Evolutionary conservation across 2,329 filamentous ascomycete species (phyloP), one percentile per base, ranked within the genome.

Genomic region (Colletotrichum lini): DNA sequence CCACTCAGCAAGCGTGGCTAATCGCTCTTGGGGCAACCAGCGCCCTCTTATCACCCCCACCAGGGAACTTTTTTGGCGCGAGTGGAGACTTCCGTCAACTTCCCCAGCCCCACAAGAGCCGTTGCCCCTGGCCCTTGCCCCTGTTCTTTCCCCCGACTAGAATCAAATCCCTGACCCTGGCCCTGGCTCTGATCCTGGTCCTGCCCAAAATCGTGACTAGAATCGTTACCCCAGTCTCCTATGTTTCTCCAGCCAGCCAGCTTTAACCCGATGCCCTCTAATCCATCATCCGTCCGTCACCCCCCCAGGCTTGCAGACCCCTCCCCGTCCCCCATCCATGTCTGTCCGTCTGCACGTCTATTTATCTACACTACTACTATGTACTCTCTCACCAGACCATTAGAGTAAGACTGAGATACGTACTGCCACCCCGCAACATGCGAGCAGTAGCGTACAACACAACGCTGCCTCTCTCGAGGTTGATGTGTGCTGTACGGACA

Each of bases 51-150:
- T 70, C 70, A 65, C 65, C 65, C 70, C 65, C 65, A 65, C 66
- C 23, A 70, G 60, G 65, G 65, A 72, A 72, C 66, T 70, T 72
- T 70, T 70, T 69, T 64, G 69, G 59, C 65, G 60, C 35, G 60
- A 50, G 59, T 69, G 70, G 70, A 38, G 52, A 44, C 30, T n/a
- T 4, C 15, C 47, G 49, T 23, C 38, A 40, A n/a, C 16, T 71
- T 71, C 65, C 68, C 65, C 68, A 63, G 68, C 64, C 65, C 8
- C 66, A 26, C 4, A 42, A 26, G 53, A 42, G 21, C 52, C 53
- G 9, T 38, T 10, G 8, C 60, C 52, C 66, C 58, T 62, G 50
- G 56, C 49, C 65, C 65, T 52, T 64, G 50, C 2, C 15, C 38
- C 18, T 16, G 26, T 30, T 38, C 38, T 4, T 6, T 2, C 12